Base-by-base conservation (phyloP, 345 rosid genomes). In the Arabidopsis suecica region DNA sequence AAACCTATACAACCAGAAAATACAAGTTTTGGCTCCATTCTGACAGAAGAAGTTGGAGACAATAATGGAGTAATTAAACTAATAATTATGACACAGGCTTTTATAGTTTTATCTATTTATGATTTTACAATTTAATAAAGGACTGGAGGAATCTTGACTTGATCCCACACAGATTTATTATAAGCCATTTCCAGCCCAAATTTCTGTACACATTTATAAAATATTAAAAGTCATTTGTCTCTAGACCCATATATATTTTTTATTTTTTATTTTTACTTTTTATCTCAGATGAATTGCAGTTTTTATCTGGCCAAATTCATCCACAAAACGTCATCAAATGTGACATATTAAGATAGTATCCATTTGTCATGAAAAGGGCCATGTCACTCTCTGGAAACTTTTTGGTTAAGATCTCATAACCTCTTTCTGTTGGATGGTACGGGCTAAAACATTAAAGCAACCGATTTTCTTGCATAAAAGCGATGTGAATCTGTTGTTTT, bases 351-450 rank as follows among this genome's bases (percentile, higher is more conserved):
- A 49, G 41, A 42, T 6, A 59, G 3, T 40, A 9, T 40, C 7
- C 28, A 30, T 48, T 48, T 14, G 7, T 18, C 65, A 69, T 16
- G n/a, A 6, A 76, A 69, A 42, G 57, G 71, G 33, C 51, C 62
- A 53, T 25, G 23, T 57, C 32, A 7, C n/a, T 51, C 48, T 51
- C 56, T 30, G 41, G 23, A 60, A 50, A 38, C 45, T 20, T 51
- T 32, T 61, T 55, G 44, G 44, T 58, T 47, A 83, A 55, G 11
- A 38, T 57, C 56, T 45, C n/a, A 66, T 76, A 76, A 22, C 75
- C 69, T 40, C 63, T 74, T 64, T 84, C 79, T 1, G 81, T 70
- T 70, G 88, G 83, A 79, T 87, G 88, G 68, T 78, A 90, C 88
- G 70, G 44, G 45, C 86, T 87, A 82, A 62, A 86, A 84, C 51